Conservation (phyloP, 2,329 filamentous ascomycete genomes). For the Aspergillus udagawae region DNA sequence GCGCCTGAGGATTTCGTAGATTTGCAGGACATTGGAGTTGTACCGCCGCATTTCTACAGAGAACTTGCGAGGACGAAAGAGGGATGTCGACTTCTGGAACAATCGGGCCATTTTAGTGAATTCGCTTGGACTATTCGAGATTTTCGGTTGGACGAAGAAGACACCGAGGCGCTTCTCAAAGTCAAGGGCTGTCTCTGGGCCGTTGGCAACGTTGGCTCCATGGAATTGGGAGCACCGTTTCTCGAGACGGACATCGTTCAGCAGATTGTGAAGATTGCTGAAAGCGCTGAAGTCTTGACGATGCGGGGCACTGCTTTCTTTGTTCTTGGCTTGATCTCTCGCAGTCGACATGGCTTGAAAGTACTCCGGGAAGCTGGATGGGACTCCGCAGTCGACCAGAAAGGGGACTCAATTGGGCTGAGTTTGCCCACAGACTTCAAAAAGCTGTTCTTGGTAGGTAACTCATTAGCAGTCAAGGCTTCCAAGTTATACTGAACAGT, state of each 20-base stretch:
- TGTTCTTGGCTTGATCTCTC: constrained; percentile 84
- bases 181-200: constrained; percentile 98
- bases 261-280: constrained; percentile 82
- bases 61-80: constrained; percentile 90
- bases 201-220: constrained; percentile 94
- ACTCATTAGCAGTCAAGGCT: not conserved
- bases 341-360: constrained; percentile 86
- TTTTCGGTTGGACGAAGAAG: constrained; percentile 77
- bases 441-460: constrained; percentile 70
- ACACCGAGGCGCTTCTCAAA: constrained; percentile 80
- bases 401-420: constrained; percentile 79
- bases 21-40: constrained; percentile 54
- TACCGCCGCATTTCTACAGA: constrained; percentile 97
- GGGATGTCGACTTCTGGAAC: constrained; percentile 80
- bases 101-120: constrained; percentile 95
- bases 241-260: constrained; percentile 84
- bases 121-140: constrained; percentile 87
- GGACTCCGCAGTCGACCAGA: constrained; percentile 82
- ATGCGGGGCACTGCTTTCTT: constrained; percentile 95
- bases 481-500: not conserved
- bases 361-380: constrained; percentile 86
- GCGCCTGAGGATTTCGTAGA: constrained; percentile 57
- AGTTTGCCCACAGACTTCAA: constrained; percentile 78
- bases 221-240: constrained; percentile 94
- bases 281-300: constrained; percentile 83